Base-by-base conservation (phyloP, 768 basidiomycete genomes). In the Lentinula detonsa region DNA sequence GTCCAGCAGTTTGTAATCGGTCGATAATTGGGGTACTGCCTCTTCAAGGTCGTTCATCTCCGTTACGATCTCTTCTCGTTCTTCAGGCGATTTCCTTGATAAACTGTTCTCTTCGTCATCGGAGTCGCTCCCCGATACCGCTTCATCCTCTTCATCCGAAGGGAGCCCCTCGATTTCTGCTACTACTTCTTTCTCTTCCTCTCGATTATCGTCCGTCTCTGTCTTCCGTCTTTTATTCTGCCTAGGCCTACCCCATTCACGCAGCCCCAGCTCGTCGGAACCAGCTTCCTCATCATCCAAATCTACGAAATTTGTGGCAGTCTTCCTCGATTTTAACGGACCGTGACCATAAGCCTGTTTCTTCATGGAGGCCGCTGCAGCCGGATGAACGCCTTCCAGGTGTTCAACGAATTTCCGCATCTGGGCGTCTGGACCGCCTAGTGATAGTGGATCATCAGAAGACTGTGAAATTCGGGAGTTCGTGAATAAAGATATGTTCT, bases 1-100 rank as follows among this genome's bases (percentile, higher is more conserved):
- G 75, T 98, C 96, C 39, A 98, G 72, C 39, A 98, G 78, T 54
- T 77, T 81, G 77, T 96, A 98, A 64, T 90, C 79, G 2, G 76
- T 68, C 4, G 74, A 69, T 57, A 96, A 78, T n/a, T 80, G 72
- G 0, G 91, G 89, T 4, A 96, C 85, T 16, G 82, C 79, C 1
- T 75, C 70, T 63, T 85, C 75, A 31, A 98, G 81, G 62, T 90
- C 85, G 0, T 74, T 69, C 46, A 98, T 94, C 73, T 99, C 96
- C 43, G 78, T 74, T 49, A 81, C 75, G 57, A 98, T 91, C 64
- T 90, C 90, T 2, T 78, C 75, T 61, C 82, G 86, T 65, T 97
- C 95, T 46, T 90, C 84, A 13, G 69, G 70, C 16, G 84, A 71
- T 68, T 85, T 88, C 57, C 80, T 74, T 49, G 73, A 69, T 39